Base-by-base conservation (phyloP, 192 early-diverging fungal genomes). In the Polychytrium aggregatum region DNA sequence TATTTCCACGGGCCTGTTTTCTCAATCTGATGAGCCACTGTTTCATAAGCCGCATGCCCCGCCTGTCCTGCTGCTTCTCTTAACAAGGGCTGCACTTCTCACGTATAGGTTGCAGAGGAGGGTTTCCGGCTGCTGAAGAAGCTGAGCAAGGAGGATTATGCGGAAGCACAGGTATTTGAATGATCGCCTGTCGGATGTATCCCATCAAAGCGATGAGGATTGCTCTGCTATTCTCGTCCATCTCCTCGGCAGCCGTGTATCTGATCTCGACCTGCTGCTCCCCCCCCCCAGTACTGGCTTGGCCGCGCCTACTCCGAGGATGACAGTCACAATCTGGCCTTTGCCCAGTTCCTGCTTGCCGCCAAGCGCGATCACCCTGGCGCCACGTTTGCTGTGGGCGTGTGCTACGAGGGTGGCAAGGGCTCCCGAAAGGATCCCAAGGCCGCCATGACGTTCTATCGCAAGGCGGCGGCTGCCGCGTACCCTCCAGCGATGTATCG, bases 361-460 rank as follows among this genome's bases (percentile, higher is more conserved):
- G 79, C 82, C 13, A 85, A 84, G 49, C 77, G 81, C 50, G 66
- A 64, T 25, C 77, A 82, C 52, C 62, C 85, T 16, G 73, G 76
- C 41, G 79, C 83, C 18, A 68, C 73, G 7, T 86, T 77, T 57
- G 54, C 79, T 21, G 71, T 78, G 6, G 85, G 65, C 10, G 62
- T 63, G 14, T 86, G 74, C 30, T 72, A 76, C 54, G 83, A 89
- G 55, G 56, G 73, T 48, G 83, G 79, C 21, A 41, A 67, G 36
- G 87, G 87, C 14, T 68, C 62, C 36, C 67, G 70, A 17, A 79
- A 72, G 57, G 68, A 72, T 41, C 55, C 48, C 46, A 54, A 70
- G n/a, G 69, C 78, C 17, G 74, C 84, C n/a, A 56, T 76, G 37
- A 70, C 79, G 37, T 83, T 84, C 48, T 89, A 86, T 56, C 78